Base-by-base conservation (phyloP, 192 early-diverging fungal genomes). In the Umbelopsis ramanniana region DNA sequence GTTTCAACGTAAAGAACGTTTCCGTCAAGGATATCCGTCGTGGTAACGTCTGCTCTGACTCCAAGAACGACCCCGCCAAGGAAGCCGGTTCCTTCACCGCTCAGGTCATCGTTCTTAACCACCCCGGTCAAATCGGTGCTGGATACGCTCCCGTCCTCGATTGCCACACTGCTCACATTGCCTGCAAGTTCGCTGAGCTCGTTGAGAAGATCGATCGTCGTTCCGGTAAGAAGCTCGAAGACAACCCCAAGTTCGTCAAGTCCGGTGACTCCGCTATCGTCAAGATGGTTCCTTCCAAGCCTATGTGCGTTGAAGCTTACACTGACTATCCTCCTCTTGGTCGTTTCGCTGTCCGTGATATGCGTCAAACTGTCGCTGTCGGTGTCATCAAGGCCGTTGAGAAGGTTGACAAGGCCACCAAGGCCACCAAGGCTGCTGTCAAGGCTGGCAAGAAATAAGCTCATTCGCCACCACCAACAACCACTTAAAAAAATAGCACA, bases 1-100 rank as follows among this genome's bases (percentile, higher is more conserved):
- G 95, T 81, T 95, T 98, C 92, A 97, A 97, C 93, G 90, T 97
- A 86, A 98, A 95, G 95, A 95, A 95, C 91, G 93, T 96, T 60
- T 95, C 94, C 71, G 93, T 94, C 86, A 97, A 96, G 92, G 94
- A 96, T 84, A 97, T 97, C 87, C 95, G 94, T 79, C 93, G 95
- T 91, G 96, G 95, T 82, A 88, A 91, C 85, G 95, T 97, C 87
- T 92, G 90, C 89, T 94, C 93, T 72, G 95, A 97, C 91, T 93
- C 93, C 84, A 97, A 97, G 93, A 95, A 95, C 86, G 94, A 96
- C 87, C 93, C 95, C 85, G 92, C 95, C 84, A 96, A 95, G 89
- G 94, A 92, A 70, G 83, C 92, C 74, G 92, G 86, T 74, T 91
- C 88, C 79, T 98, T 98, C 91, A 86, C 81, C 72, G 95, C 97